Percentiles rank a stretch among this genome's conserved stretches.
phyloP scores from a whole-genome alignment of 805 yeast genomes.

The Nadsonia fulvescens region DNA sequence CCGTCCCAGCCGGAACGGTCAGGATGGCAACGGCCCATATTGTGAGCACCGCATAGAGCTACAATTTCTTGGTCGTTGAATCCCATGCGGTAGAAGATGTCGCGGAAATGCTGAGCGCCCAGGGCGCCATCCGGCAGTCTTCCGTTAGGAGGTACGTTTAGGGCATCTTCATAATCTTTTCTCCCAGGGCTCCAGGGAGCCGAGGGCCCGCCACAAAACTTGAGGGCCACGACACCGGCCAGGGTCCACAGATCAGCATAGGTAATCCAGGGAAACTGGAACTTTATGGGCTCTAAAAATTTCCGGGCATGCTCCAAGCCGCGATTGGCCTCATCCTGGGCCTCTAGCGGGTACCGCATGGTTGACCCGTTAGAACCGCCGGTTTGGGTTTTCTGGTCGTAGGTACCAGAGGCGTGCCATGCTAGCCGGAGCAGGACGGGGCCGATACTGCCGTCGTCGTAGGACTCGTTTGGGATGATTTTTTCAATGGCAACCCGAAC shows the following conservation, averaged over 20 bases:
- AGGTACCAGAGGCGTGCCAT: conserved; percentile 79
- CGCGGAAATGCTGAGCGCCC: conserved; percentile 35
- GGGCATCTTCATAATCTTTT: conserved; percentile 36
- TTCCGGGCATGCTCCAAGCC: conserved; percentile 36
- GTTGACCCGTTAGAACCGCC: conserved; percentile 40
- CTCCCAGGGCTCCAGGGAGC: conserved; percentile 66
- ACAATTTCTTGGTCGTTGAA: conserved; percentile 45
- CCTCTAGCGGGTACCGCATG: conserved; percentile 30
- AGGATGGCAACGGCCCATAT: conserved; percentile 44
- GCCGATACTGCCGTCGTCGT: conserved; percentile 52
- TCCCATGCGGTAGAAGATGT: conserved; percentile 40
- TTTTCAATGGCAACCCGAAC: conserved; percentile 21
- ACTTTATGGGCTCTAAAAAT: conserved; percentile 36
- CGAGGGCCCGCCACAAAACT: conserved; percentile 48
- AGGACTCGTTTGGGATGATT: conserved; percentile 27
- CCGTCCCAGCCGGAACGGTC: conserved; percentile 67
- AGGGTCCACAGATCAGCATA: conserved; percentile 58
- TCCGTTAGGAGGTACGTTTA: conserved; percentile 42
- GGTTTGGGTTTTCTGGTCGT: conserved; percentile 33
- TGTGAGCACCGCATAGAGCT: conserved; percentile 45
- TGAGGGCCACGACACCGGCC: conserved; percentile 49
- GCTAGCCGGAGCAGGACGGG: conserved; percentile 67
- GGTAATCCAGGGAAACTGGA: conserved; percentile 39
- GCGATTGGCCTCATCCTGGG: conserved; percentile 27
- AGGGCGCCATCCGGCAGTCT: conserved; percentile 40